phyloP scores from a whole-genome alignment of 2,329 filamentous ascomycete genomes.

The Penicillium italicum region DNA sequence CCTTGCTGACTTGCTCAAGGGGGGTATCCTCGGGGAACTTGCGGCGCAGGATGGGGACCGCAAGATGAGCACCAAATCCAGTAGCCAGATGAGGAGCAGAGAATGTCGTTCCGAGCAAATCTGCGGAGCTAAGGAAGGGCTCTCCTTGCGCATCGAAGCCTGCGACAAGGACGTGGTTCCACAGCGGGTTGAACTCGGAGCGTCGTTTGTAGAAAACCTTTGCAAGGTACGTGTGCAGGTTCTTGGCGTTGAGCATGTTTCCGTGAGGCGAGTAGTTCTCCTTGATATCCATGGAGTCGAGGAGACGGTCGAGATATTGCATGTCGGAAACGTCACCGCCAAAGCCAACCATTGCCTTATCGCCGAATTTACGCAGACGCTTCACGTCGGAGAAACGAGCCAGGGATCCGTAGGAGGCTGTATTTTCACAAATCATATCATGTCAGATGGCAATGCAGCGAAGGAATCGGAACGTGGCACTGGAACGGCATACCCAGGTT shows the following conservation, averaged over 20 bases:
- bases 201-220: constrained; percentile 96
- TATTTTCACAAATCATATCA: constrained; percentile 6
- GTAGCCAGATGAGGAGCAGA: constrained; percentile 83
- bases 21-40: constrained; percentile 80
- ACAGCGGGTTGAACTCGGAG: constrained; percentile 92
- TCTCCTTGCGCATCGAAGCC: constrained; percentile 74
- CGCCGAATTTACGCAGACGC: constrained; percentile 84
- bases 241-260: constrained; percentile 73
- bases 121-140: constrained; percentile 87
- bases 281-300: constrained; percentile 78
- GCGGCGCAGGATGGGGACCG: constrained; percentile 83
- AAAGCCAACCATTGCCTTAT: constrained; percentile 81
- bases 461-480: neutral
- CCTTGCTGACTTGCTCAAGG: constrained; percentile 66
- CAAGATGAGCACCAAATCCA: constrained; percentile 88
- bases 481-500: constrained; percentile 68
- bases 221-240: constrained; percentile 92
- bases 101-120: constrained; percentile 91
- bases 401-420: constrained; percentile 94
- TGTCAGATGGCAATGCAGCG: neutral
- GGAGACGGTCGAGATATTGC: constrained; percentile 93
- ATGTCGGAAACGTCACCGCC: constrained; percentile 98
- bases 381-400: constrained; percentile 97
- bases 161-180: constrained; percentile 91
- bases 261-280: constrained; percentile 71